phyloP scores from a whole-genome alignment of 148 eudicot genomes.

The Amaranthus cruentus region DNA sequence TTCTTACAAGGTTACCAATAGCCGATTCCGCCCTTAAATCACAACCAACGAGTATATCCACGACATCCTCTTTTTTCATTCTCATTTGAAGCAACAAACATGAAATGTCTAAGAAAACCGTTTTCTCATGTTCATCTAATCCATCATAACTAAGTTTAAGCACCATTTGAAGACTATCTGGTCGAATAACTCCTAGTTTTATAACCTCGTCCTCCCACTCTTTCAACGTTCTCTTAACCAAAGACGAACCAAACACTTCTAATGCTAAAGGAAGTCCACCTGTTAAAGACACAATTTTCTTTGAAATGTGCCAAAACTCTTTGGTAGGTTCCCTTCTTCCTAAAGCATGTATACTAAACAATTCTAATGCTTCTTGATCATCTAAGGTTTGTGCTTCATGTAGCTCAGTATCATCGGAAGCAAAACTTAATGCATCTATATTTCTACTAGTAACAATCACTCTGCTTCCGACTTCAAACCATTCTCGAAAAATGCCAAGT shows the following conservation, averaged over 20 bases:
- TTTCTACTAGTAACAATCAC: constrained; percentile 50
- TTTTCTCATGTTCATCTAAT: constrained; percentile 40
- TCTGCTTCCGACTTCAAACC: constrained; percentile 52
- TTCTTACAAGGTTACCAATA: constrained; percentile 31
- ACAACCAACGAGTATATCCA: constrained; percentile 48
- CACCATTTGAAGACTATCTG: constrained; percentile 38
- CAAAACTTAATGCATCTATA: constrained; percentile 12
- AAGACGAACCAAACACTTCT: constrained; percentile 60
- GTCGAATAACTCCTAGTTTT: constrained; percentile 36
- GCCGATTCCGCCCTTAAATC: constrained; percentile 43
- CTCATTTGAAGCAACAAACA: constrained; percentile 46
- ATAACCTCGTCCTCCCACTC: constrained; percentile 45
- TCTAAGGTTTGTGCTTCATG: constrained; percentile 39
- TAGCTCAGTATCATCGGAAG: constrained; percentile 26
- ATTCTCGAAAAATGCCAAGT: constrained; percentile 28
- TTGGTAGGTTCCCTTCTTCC: constrained; percentile 39
- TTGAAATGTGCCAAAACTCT: constrained; percentile 23
- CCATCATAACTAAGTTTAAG: constrained; percentile 47
- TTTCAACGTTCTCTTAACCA: constrained; percentile 37
- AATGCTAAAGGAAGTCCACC: constrained; percentile 67
- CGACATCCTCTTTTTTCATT: constrained; percentile 28
- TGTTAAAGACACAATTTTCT: constrained; percentile 39
- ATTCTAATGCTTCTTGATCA: constrained; percentile 33
- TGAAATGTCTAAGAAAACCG: constrained; percentile 55
- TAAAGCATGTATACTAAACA: constrained; percentile 54